Conservation (phyloP, 2,329 filamentous ascomycete species). For the Penicillium sp. region DNA sequence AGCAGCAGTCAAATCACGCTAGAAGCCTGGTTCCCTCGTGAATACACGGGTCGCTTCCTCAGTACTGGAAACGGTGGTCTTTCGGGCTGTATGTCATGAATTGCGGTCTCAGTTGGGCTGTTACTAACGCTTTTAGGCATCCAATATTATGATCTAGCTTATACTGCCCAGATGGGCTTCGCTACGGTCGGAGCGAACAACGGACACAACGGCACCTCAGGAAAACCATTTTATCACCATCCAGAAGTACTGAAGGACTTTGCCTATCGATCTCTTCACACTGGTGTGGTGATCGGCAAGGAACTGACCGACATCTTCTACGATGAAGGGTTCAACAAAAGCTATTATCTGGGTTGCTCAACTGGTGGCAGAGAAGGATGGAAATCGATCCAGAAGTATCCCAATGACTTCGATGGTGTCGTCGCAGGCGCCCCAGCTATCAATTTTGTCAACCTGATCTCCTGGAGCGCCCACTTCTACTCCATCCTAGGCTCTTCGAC, state of each 20-base stretch:
- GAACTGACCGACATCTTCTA: conserved; percentile 44
- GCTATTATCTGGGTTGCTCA: conserved; percentile 52
- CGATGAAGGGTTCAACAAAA: conserved; percentile 41
- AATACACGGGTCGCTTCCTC: conserved; percentile 49
- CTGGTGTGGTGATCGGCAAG: conserved; percentile 42
- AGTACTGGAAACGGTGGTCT: conserved; percentile 53
- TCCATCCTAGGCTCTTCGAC: conserved; percentile 40
- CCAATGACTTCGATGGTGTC: conserved; percentile 51
- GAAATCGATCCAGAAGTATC: conserved; percentile 47
- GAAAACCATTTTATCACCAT: conserved; percentile 49
- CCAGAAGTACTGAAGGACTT: conserved; percentile 51
- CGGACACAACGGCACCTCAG: conserved; percentile 51
- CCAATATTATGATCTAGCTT: conserved; percentile 47
- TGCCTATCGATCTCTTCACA: conserved; percentile 48
- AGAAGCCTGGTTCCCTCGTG: conserved; percentile 50
- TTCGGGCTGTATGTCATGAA: conserved; percentile 43
- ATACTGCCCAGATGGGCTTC: conserved; percentile 46
- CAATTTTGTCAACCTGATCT: conserved; percentile 45
- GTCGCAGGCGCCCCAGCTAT: conserved; percentile 47
- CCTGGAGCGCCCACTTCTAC: conserved; percentile 47
- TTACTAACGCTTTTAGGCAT: conserved; percentile 35
- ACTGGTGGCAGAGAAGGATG: conserved; percentile 52
- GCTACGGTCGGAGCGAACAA: conserved; percentile 52
- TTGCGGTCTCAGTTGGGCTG: background rate
- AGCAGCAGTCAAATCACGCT: conserved; percentile 47